A percentile compares a stretch with the other conserved stretches of the same genome.
Evolutionary conservation across 768 basidiomycete species (phyloP).

Genomic region (Mycena filopes): DNA sequence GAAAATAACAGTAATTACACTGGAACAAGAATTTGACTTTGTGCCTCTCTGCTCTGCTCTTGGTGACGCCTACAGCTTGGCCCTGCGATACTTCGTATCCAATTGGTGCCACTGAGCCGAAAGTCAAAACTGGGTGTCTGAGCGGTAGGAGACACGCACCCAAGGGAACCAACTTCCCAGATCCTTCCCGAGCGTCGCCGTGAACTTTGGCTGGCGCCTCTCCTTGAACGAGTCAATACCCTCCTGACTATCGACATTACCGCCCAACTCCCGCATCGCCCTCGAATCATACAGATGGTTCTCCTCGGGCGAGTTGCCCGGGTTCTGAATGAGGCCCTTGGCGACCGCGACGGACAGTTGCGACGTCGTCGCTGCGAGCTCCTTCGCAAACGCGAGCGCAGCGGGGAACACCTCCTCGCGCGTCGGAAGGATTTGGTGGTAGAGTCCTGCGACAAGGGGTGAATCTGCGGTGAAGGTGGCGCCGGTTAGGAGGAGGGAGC

Average conservation of each 20-base stretch:
- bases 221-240: conserved; percentile 62
- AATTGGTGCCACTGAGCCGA: conserved; percentile 49
- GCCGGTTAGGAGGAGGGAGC: conserved; percentile 62
- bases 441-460: conserved; percentile 54
- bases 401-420: conserved; percentile 64
- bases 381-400: conserved; percentile 61
- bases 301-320: conserved; percentile 61
- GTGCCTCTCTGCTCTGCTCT: too few species aligned
- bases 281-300: conserved; percentile 65
- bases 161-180: conserved; percentile 60
- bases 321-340: conserved; percentile 63
- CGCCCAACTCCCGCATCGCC: conserved; percentile 53
- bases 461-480: conserved; percentile 56
- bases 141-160: conserved; percentile 47
- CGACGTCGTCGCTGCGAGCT: conserved; percentile 62
- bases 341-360: conserved; percentile 61
- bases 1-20: too few species aligned
- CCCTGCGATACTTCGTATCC: conserved; percentile 46
- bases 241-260: conserved; percentile 55
- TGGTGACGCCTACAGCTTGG: conserved; percentile 45
- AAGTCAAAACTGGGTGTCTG: neutral
- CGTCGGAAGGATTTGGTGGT: conserved; percentile 57
- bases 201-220: conserved; percentile 55
- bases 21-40: too few species aligned
- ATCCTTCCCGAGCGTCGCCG: conserved; percentile 54